Evolutionary conservation across 495 filamentous ascomycete genomes (phyloP).

Genomic region (Lepidopterella palustris): DNA sequence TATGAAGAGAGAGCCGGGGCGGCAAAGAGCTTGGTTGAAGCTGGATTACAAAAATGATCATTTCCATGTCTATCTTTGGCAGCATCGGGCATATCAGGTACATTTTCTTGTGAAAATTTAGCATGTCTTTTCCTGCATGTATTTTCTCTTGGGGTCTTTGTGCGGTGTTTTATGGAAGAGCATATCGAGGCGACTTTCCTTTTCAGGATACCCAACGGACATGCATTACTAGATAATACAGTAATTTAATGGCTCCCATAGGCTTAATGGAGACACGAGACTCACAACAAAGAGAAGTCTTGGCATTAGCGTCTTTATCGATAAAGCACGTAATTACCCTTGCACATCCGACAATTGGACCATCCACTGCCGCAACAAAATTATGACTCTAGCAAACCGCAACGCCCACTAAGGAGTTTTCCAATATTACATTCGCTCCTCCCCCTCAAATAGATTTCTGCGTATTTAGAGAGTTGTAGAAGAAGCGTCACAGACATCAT

Average conservation of each 20-base stretch:
- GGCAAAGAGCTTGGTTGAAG: conserved; percentile 27
- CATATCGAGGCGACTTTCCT: not conserved
- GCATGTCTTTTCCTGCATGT: not conserved
- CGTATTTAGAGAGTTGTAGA: not conserved
- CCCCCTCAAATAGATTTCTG: no score
- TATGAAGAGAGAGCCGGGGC: conserved; percentile 39
- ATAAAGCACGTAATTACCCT: no score
- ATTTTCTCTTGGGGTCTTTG: not conserved
- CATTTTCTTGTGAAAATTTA: not conserved
- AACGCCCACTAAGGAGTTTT: no score
- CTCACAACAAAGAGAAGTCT: no score
- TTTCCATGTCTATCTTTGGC: not conserved
- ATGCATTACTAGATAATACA: not conserved
- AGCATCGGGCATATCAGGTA: not conserved
- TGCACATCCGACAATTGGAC: no score
- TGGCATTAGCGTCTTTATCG: no score
- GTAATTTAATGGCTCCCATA: not conserved
- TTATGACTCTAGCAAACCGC: no score
- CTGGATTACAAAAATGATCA: conserved; percentile 5
- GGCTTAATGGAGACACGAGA: not conserved
- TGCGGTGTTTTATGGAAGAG: not conserved
- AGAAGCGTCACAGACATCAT: not conserved
- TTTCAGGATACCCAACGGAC: not conserved
- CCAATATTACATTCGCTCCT: no score
- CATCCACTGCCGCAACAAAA: no score